Evolutionary conservation across 2,329 filamentous ascomycete species (phyloP), one percentile per base, ranked within the genome.

Genomic region (Hirsutella rhossiliensis): DNA sequence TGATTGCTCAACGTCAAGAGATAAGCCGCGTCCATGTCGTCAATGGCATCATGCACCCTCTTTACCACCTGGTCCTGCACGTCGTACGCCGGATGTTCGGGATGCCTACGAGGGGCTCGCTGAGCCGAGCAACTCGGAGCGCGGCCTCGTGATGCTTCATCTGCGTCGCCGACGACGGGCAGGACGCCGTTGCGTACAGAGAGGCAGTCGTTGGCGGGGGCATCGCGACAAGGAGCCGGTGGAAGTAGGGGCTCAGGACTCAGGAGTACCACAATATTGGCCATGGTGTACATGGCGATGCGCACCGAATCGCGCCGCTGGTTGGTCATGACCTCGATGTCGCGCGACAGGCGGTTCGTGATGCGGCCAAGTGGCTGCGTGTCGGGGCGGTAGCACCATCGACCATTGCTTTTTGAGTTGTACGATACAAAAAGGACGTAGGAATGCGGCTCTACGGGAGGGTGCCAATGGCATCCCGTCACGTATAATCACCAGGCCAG

Each of bases 321-420:
- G 61, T 95, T 95, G 65, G 97, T 92, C 87, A 97, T 94, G 45
- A 92, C 87, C 56, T 96, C 87, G 36, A 97, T 85, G 56, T 98
- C 92, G 53, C 90, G 84, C 28, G 87, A 94, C 65, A 97, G 97
- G 13, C 92, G 85, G 61, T 97, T 97, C 18, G 87, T 95, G 60
- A 97, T 96, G 32, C 90, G 83, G 17, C 92, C 92, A 1, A 97
- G 74, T 0, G 92, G 92, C 1, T 90, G 97, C 0, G 90, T 97
- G 56, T 98, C 92, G 65, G 23, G 3, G 23, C 3, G 3, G 23
- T 27, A 6, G 23, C 23, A 27, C 6, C 23, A 27, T 27, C 23
- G 9, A 27, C 23, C 23, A 27, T 7, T 27, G n/a, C n/a, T n/a
- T n/a, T n/a, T n/a, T n/a, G n/a, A n/a, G n/a, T n/a, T n/a, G n/a